Evolutionary conservation across 805 yeast species (phyloP), one percentile per base, ranked within the genome.

Genomic region (Ogataea trehalophila): DNA sequence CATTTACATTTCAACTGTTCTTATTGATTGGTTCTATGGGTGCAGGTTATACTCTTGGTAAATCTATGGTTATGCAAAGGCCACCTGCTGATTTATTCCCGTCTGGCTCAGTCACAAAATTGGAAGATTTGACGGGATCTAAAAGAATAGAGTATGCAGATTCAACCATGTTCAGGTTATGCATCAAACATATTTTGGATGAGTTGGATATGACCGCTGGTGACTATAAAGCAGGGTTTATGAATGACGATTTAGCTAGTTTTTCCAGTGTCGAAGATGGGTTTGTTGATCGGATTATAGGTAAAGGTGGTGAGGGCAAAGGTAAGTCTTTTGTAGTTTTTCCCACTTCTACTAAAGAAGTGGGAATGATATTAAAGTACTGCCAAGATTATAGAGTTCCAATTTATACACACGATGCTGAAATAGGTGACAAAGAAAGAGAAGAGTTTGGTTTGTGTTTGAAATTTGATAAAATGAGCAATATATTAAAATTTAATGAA

Each of bases 1-100:
- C 68, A 4, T 55, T 62, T 35, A 42, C 58, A 9, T 56, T 64
- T 47, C 66, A 62, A 38, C 26, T 61, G 35, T 60, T 64, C 37
- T 36, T 64, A 13, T 39, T 63, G 17, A 57, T 63, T 7, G 63
- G 60, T 14, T 59, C 68, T 0, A 60, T 64, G 65, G 67, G 66
- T n/a, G 66, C 67, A 2, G 68, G 68, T 3, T 63, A 63, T 40
- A 55, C 63, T 2, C 43, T 64, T 5, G 68, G 68, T 17, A 62
- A 62, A 45, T 51, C 61, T 3, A 45, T 52, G 3, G 43, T 56
- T 6, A 33, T 55, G 18, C 53, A 59, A 29, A 50, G 56, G 13
- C 63, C 66, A 5, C 68, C 68, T 1, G 52, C 59, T 11, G 60
- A 61, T 33, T 39, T 62, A 41, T 64, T 63, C 37, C 68, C 68